phyloP scores from a whole-genome alignment of 306 rosid species.

The Cicer arietinum region DNA sequence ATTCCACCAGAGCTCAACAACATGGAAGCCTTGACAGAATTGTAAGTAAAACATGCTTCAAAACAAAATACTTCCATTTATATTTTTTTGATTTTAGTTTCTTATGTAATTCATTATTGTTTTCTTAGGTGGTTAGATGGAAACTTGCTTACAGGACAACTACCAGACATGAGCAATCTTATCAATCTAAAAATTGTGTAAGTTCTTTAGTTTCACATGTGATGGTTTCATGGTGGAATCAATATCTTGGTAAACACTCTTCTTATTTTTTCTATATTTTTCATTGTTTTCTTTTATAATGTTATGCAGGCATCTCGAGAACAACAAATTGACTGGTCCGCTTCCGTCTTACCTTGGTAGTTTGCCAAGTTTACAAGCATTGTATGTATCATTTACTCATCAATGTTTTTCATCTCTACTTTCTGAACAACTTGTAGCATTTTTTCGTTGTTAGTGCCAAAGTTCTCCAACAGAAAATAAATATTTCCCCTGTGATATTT shows the following conservation, averaged over 20 bases:
- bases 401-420: constrained; percentile 28
- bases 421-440: constrained; percentile 33
- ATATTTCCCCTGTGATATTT: not conserved
- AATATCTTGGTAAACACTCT: constrained; percentile 24
- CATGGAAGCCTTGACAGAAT: constrained; percentile 74
- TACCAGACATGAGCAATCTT: constrained; percentile 90
- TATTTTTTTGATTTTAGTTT: not conserved
- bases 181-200: constrained; percentile 84
- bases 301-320: constrained; percentile 88
- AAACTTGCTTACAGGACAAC: constrained; percentile 72
- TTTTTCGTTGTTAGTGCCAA: constrained; percentile 18
- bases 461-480: constrained; percentile 11
- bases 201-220: constrained; percentile 48
- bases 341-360: constrained; percentile 80
- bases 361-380: constrained; percentile 80
- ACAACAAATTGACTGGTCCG: constrained; percentile 77
- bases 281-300: constrained; percentile 9
- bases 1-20: constrained; percentile 72
- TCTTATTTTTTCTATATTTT: not conserved
- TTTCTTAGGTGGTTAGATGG: constrained; percentile 82
- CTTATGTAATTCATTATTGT: constrained; percentile 30
- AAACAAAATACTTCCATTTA: not conserved
- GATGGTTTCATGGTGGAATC: not conserved
- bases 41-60: constrained; percentile 64
- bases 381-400: constrained; percentile 61